phyloP scores from a whole-genome alignment of 2,329 filamentous ascomycete genomes.

The Chaetomiaceae sp. region DNA sequence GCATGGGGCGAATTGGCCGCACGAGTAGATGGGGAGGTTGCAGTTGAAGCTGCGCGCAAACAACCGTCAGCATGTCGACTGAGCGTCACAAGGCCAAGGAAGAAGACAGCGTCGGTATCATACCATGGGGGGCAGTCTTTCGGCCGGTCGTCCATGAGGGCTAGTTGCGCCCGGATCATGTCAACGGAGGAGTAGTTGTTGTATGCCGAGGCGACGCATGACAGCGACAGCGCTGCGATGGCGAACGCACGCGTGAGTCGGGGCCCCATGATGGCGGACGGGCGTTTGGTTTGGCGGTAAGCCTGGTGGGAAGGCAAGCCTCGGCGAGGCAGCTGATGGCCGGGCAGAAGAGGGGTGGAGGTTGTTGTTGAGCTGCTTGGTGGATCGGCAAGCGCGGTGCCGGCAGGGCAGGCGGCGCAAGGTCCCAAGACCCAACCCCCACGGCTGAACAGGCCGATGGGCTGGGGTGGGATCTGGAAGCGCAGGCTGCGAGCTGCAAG shows the following conservation, averaged over 20 bases:
- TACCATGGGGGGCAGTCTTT: slow-evolving; percentile 75
- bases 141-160: slow-evolving; percentile 68
- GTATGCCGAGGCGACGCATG: slow-evolving; percentile 33
- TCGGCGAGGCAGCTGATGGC: background rate
- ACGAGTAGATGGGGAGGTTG: slow-evolving; percentile 85
- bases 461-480: background rate
- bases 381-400: slow-evolving; percentile 18
- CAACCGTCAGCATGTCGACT: slow-evolving; percentile 15
- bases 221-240: slow-evolving; percentile 39
- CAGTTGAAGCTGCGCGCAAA: slow-evolving; percentile 78
- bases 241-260: slow-evolving; percentile 35
- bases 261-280: slow-evolving; percentile 38
- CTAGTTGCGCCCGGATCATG: slow-evolving; percentile 60
- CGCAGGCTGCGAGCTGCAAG: background rate
- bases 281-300: too few relatives aligned
- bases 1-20: slow-evolving; percentile 84
- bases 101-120: slow-evolving; percentile 44
- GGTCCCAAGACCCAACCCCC: slow-evolving; percentile 18
- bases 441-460: slow-evolving; percentile 16
- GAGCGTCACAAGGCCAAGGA: background rate
- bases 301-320: too few relatives aligned
- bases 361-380: background rate
- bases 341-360: too few relatives aligned
- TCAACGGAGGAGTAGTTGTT: slow-evolving; percentile 57
- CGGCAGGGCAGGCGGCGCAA: too few relatives aligned